phyloP scores from a whole-genome alignment of 345 rosid genomes.

The Citrus sinensis region DNA sequence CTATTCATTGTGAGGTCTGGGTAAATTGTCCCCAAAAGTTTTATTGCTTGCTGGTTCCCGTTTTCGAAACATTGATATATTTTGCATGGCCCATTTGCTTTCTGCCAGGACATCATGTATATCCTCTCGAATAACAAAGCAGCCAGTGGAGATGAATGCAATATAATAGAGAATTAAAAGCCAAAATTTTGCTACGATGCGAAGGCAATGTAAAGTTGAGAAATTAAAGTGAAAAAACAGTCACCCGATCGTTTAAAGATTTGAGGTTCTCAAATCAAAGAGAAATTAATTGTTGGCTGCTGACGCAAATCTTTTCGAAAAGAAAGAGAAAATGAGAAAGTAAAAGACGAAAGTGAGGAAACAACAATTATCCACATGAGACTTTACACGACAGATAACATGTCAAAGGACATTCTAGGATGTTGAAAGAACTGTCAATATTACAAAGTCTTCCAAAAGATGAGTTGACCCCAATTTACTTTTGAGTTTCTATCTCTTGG shows the following conservation, averaged over 20 bases:
- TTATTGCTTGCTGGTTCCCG: slow-evolving; percentile 5
- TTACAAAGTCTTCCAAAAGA: not conserved
- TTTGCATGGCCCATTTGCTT: not conserved
- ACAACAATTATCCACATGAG: slow-evolving; percentile 23
- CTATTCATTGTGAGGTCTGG: not conserved
- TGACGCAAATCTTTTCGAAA: slow-evolving; percentile 7
- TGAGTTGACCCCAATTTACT: slow-evolving; percentile 7
- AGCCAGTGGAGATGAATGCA: not conserved
- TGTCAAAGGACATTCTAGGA: slow-evolving; percentile 13
- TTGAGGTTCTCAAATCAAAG: slow-evolving; percentile 7
- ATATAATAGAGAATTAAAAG: not conserved
- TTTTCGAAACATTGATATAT: slow-evolving; percentile 4
- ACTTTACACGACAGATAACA: slow-evolving; percentile 55
- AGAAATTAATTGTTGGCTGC: not conserved
- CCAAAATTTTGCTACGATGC: not conserved
- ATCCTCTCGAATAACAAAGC: not conserved
- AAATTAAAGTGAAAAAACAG: not conserved
- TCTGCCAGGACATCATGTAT: not conserved
- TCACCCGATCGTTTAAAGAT: not conserved
- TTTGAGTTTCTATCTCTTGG: not conserved
- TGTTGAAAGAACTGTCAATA: not conserved
- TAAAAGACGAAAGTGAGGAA: not conserved
- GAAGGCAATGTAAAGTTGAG: not conserved
- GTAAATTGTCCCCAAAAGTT: not conserved
- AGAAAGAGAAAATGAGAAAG: not conserved